Evolutionary conservation across 2,329 filamentous ascomycete genomes (phyloP), one percentile per base, ranked within the genome.

Genomic region (Orbilia javanica): DNA sequence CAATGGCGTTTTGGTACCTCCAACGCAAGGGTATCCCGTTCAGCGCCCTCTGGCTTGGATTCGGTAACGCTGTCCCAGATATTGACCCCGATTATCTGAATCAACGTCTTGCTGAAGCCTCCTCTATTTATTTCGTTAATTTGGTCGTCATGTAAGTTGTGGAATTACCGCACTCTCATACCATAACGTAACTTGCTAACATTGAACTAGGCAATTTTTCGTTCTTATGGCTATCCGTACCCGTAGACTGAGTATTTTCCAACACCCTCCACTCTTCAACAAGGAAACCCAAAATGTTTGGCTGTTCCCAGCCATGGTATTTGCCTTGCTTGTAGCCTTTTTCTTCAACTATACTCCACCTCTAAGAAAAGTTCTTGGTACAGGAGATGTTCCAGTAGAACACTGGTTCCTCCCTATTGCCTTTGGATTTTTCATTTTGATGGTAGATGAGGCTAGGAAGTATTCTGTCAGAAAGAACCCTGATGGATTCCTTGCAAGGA

Each of bases 101-200:
- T 0, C 83, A 85, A 29, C 86, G 88, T 79, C 84, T 91, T 25
- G 91, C 90, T 79, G 86, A 88, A 77, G 91, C 91, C 0, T 91
- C 88, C 42, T 92, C 90, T 15, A 90, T 95, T 76, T 94, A 94
- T 84, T 94, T 94, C 81, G 88, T 94, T 80, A 94, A 90, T 75
- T 85, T 95, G 22, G 92, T 95, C 1, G 90, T 94, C 60, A 93
- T 94, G 91, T 62, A 88, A 89, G 87, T 86, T 36, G 0, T 20
- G 4, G 18, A 18, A 42, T 20, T n/a, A n/a, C n/a, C n/a, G n/a
- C 4, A 2, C 31, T 11, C 11, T 18, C 50, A 48, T 22, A 50
- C 6, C 4, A 20, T 18, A 22, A 27, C 3, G 29, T 25, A 52
- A 64, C 3, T 55, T 85, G 84, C 39, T 60, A 48, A 60, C 27